Base-by-base conservation (phyloP, 345 rosid genomes). In the Xanthoceras sorbifolium region DNA sequence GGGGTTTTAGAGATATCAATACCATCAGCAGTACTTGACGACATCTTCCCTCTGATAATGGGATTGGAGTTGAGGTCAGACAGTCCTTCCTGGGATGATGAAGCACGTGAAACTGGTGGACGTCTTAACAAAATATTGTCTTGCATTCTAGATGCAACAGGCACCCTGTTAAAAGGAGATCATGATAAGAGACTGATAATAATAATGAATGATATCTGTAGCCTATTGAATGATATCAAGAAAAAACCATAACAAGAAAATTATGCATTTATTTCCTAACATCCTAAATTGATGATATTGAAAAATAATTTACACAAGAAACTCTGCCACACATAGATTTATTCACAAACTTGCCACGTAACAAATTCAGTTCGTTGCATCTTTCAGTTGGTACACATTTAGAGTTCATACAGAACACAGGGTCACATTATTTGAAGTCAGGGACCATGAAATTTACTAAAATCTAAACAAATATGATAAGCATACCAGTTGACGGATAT, bases 11-110 rank as follows among this genome's bases (percentile, higher is more conserved):
- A 26, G 69, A 57, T 3, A 69, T 31, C 57, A 31, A 40, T 76
- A 82, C 85, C 81, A 46, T 76, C 80, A 68, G 71, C 65, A 40
- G 68, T 29, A 62, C 67, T 77, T 7, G 60, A 17, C 3, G 78
- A 72, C 40, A 12, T 65, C 67, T 79, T 84, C 15, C 44, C 79
- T 71, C 72, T 69, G 66, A 44, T 17, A 59, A 38, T 54, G 10
- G 80, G 50, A 74, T 72, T 77, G 17, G 83, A 59, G 65, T 23
- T 64, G 62, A 72, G 29, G 28, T 81, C 87, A 34, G 81, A 40
- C 46, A 77, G 69, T 48, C 74, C 86, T 36, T 84, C 86, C 63
- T 77, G 83, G n/a, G 87, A 80, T n/a, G 79, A 69, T 10, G 68
- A 52, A n/a, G 71, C 69, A 2, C 66, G 65, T 12, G 80, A 82